A percentile compares a stretch with the other conserved stretches of the same genome.
These are phyloP conservation scores for Tieghemiomyces parasiticus DNA, from an alignment of 192 early-diverging fungal genomes.

Conservation along the genomic window DNA sequence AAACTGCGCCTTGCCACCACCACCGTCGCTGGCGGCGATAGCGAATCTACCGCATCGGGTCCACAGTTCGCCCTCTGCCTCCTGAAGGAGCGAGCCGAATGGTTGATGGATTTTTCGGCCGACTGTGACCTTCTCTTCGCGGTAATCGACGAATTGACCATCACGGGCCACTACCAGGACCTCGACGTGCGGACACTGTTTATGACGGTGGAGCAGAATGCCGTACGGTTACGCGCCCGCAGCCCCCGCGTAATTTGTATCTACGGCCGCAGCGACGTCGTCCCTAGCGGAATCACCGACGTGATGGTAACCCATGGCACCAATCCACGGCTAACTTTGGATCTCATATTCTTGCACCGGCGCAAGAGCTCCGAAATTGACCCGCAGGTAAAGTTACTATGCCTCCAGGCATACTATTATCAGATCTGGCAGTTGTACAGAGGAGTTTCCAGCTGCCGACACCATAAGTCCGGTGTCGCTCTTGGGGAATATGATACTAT, in stretches of 20 bases:
- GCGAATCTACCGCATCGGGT: not conserved
- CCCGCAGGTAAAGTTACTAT: not conserved
- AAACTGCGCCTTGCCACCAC: not conserved
- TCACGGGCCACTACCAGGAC: not conserved
- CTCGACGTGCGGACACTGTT: not conserved
- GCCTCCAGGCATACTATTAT: no score
- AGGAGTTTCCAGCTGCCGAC: no score
- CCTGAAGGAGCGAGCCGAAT: not conserved
- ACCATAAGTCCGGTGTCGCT: no score
- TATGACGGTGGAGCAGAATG: not conserved
- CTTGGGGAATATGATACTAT: no score
- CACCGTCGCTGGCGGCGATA: not conserved
- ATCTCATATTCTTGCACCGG: not conserved
- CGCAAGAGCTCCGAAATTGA: not conserved
- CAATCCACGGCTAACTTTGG: not conserved
- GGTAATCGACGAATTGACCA: not conserved
- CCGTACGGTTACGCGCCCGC: not conserved
- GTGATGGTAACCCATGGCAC: not conserved
- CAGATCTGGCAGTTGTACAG: no score
- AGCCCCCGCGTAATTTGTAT: constrained; percentile 1
- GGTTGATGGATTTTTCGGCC: constrained; percentile 8
- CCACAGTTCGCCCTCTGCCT: not conserved
- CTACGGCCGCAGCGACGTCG: not conserved
- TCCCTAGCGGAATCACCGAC: not conserved
- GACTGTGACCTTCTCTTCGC: not conserved